phyloP scores from a whole-genome alignment of 768 basidiomycete species.

The Termitomyces sp. region DNA sequence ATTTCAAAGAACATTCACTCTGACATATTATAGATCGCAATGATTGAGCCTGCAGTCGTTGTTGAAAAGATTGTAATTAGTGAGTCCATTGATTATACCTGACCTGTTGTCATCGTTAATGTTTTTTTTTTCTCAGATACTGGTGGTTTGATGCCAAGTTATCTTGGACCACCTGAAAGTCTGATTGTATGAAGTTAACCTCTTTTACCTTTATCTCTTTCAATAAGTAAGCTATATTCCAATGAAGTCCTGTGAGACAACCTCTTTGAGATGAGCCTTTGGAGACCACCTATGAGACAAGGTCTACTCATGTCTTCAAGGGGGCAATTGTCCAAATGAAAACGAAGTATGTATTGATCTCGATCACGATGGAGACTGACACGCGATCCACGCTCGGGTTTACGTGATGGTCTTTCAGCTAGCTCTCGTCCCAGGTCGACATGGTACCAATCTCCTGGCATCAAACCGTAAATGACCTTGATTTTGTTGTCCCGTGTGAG shows the following conservation, averaged over 20 bases:
- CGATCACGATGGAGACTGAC: background rate
- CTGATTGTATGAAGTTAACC: slow-evolving; percentile 1
- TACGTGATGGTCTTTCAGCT: too few relatives aligned
- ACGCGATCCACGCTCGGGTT: too few relatives aligned
- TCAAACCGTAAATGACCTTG: background rate
- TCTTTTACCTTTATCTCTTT: background rate
- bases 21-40: slow-evolving; percentile 31
- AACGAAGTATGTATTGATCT: background rate
- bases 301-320: background rate
- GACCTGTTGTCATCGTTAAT: background rate
- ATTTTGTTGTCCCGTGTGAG: background rate
- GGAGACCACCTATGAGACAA: background rate
- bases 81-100: slow-evolving; percentile 19
- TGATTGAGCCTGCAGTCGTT: slow-evolving; percentile 60
- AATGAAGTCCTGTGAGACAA: background rate
- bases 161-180: slow-evolving; percentile 64
- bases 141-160: slow-evolving; percentile 51
- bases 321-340: background rate
- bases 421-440: background rate
- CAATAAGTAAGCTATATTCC: background rate
- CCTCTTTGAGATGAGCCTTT: background rate
- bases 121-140: slow-evolving; percentile 39
- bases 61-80: slow-evolving; percentile 62
- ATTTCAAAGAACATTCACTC: background rate
- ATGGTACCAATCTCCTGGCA: background rate